A percentile compares a stretch with the other conserved stretches of the same genome.
phyloP scores from a whole-genome alignment of 208 protist species.

The Crithidia sp. region DNA sequence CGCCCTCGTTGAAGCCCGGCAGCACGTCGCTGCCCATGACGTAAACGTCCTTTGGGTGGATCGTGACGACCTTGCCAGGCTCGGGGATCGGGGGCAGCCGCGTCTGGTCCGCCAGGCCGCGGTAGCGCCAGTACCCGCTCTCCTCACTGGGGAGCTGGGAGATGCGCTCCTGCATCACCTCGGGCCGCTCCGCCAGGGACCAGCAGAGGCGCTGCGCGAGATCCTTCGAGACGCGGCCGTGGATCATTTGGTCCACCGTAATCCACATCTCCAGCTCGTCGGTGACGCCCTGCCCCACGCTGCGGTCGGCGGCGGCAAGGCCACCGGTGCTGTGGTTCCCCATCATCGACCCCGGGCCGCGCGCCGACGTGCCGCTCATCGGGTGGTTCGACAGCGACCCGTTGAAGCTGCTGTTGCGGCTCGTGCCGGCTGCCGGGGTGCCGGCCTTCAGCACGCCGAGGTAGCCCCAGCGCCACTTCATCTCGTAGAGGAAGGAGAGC shows the following conservation, averaged over 20 bases:
- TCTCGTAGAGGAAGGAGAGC: conserved; percentile 87
- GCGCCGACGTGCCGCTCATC: conserved; percentile 17
- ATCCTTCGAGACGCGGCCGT: conserved; percentile 69
- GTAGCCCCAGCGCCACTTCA: conserved; percentile 82
- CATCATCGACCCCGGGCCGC: conserved; percentile 26
- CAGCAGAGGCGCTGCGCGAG: conserved; percentile 76
- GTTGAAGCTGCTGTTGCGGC: conserved; percentile 27
- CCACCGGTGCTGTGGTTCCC: conserved; percentile 39
- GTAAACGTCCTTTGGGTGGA: conserved; percentile 75
- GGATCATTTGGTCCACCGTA: conserved; percentile 80
- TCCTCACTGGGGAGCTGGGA: conserved; percentile 56
- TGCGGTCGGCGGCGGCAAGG: conserved; percentile 32
- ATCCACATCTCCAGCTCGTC: conserved; percentile 89
- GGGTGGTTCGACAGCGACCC: not conserved
- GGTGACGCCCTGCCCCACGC: conserved; percentile 45
- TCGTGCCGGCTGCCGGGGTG: conserved; percentile 26
- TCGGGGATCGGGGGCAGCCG: conserved; percentile 60
- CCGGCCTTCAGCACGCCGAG: conserved; percentile 57
- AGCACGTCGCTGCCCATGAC: conserved; percentile 82
- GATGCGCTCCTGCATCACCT: conserved; percentile 65
- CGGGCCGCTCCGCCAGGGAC: conserved; percentile 69
- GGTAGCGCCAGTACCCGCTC: conserved; percentile 77
- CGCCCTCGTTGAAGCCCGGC: conserved; percentile 83
- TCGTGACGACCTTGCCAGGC: conserved; percentile 27
- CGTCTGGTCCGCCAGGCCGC: conserved; percentile 65